Conservation (phyloP, 805 yeast species). For the Candida maesae region DNA sequence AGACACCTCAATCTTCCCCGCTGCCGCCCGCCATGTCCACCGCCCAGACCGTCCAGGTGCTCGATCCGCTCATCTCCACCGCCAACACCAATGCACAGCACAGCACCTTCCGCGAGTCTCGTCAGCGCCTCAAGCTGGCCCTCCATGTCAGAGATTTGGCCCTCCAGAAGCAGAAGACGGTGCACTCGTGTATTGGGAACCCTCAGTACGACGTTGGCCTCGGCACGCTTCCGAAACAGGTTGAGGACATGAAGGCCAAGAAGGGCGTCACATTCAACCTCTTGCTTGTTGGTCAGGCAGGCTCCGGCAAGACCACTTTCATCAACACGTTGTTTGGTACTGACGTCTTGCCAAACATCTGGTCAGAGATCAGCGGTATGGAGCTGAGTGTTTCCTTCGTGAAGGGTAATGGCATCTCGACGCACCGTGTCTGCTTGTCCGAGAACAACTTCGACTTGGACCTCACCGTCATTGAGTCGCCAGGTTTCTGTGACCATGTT, state of each 20-base stretch:
- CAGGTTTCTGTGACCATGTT: slow-evolving; percentile 70
- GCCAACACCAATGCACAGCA: not conserved
- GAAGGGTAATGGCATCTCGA: slow-evolving; percentile 31
- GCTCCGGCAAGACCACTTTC: slow-evolving; percentile 79
- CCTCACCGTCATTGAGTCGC: slow-evolving; percentile 66
- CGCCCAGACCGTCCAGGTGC: too few species aligned
- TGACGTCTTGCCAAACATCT: slow-evolving; percentile 34
- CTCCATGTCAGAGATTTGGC: not conserved
- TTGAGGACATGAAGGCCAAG: slow-evolving; percentile 32
- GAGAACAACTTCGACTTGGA: slow-evolving; percentile 59
- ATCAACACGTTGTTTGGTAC: slow-evolving; percentile 75
- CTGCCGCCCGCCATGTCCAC: too few species aligned
- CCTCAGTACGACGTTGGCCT: slow-evolving; percentile 24
- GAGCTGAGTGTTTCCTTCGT: slow-evolving; percentile 36
- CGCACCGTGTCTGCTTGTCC: slow-evolving; percentile 46
- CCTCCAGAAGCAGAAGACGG: not conserved
- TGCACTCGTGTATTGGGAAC: slow-evolving; percentile 2
- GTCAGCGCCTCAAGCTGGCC: not conserved
- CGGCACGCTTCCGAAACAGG: slow-evolving; percentile 28
- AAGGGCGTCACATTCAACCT: slow-evolving; percentile 74
- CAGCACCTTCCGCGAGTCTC: not conserved
- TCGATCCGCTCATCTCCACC: not conserved
- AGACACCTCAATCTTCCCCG: too few species aligned
- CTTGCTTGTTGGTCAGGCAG: slow-evolving; percentile 84
- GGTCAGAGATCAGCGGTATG: slow-evolving; percentile 38